Evolutionary conservation across 331 rosid species (phyloP).

Genomic region (Pyrus hybrid): DNA sequence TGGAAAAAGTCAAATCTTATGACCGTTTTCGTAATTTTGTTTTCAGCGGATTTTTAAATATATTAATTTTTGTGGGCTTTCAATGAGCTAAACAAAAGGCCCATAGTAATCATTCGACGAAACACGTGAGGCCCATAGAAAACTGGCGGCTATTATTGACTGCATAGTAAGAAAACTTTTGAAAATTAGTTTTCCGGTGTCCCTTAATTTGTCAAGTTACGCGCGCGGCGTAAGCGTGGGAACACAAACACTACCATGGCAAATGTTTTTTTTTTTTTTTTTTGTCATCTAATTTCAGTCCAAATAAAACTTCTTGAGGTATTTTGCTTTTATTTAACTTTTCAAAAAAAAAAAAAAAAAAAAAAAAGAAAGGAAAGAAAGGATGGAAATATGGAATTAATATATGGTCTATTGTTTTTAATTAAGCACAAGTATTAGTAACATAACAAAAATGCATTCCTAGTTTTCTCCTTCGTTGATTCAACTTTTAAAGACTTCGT

Average conservation of each 20-base stretch:
- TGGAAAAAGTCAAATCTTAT: neutral
- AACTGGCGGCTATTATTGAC: constrained; percentile 32
- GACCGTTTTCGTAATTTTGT: neutral
- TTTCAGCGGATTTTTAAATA: too few species aligned
- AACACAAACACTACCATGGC: neutral
- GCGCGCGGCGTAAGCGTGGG: constrained; percentile 7
- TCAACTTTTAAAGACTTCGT: too few species aligned
- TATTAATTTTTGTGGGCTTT: constrained; percentile 10
- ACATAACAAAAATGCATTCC: too few species aligned
- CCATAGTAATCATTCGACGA: constrained; percentile 12
- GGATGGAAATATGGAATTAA: too few species aligned
- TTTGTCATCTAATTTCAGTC: neutral
- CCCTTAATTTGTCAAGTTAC: neutral
- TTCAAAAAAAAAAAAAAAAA: too few species aligned
- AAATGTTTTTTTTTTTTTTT: too few species aligned
- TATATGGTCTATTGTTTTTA: too few species aligned
- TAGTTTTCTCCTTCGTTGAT: too few species aligned
- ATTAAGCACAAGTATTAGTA: too few species aligned
- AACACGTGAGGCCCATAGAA: constrained; percentile 34
- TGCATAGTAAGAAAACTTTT: neutral
- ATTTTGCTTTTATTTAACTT: too few species aligned
- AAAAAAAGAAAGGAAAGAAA: too few species aligned
- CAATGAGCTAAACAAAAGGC: neutral
- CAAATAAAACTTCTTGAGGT: too few species aligned
- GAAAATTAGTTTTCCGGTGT: neutral